Conservation (phyloP, 2,329 filamentous ascomycete species). For the Pseudogymnoascus verrucosus region DNA sequence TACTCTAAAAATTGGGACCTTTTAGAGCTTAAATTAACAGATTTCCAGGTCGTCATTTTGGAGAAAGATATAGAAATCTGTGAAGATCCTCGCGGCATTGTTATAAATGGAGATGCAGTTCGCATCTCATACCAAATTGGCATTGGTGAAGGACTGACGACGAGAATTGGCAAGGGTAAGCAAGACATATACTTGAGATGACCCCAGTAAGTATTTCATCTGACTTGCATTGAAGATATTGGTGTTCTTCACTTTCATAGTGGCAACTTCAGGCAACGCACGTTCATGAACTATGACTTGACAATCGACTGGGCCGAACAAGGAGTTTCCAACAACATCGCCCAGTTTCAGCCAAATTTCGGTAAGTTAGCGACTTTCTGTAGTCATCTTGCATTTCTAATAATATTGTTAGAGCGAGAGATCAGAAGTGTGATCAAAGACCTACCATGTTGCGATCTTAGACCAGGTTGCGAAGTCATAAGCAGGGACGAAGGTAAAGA, state of each 20-base stretch:
- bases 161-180: slow-evolving; percentile 4
- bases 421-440: background rate
- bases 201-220: background rate
- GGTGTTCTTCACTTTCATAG: slow-evolving; percentile 10
- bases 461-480: slow-evolving; percentile 1
- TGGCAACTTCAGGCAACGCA: background rate
- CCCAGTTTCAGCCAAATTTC: slow-evolving; percentile 10
- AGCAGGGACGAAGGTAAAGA: background rate
- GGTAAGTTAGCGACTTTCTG: slow-evolving; percentile 2
- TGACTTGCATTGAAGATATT: background rate
- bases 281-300: slow-evolving; percentile 4
- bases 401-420: background rate
- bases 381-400: background rate
- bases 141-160: slow-evolving; percentile 10
- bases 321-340: slow-evolving; percentile 2
- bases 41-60: slow-evolving; percentile 10
- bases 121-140: slow-evolving; percentile 12
- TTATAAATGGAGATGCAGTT: slow-evolving; percentile 12
- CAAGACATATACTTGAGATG: background rate
- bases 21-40: slow-evolving; percentile 11
- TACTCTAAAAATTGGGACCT: background rate
- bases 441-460: background rate
- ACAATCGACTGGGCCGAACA: slow-evolving; percentile 9
- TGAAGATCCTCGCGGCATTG: slow-evolving; percentile 12
- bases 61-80: slow-evolving; percentile 11